A percentile compares a stretch with the other conserved stretches of the same genome.
Evolutionary conservation across 257 asterid species (phyloP).

Genomic region (Fraxinus anomala): DNA sequence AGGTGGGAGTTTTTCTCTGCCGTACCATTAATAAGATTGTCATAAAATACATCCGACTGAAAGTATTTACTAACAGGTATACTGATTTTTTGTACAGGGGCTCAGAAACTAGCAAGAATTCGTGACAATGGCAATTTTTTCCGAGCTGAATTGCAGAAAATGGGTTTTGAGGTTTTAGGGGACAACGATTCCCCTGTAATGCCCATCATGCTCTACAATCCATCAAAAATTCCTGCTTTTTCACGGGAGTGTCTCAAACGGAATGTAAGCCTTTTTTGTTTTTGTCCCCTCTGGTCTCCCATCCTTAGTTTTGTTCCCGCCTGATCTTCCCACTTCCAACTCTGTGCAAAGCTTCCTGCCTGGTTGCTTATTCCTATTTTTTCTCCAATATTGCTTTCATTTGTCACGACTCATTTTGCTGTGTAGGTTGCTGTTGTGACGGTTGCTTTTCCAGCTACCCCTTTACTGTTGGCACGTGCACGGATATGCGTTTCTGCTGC

Average conservation of each 20-base stretch:
- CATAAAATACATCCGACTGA: too few relatives aligned
- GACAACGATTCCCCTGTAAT: slow-evolving; percentile 96
- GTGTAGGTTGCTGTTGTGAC: slow-evolving; percentile 91
- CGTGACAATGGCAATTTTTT: slow-evolving; percentile 91
- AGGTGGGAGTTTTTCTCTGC: slow-evolving; percentile 47
- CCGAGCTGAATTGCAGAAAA: slow-evolving; percentile 87
- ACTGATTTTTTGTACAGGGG: slow-evolving; percentile 47
- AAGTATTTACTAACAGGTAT: slow-evolving; percentile 6
- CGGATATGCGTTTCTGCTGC: slow-evolving; percentile 96
- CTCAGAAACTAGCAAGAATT: slow-evolving; percentile 82
- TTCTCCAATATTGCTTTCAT: background rate
- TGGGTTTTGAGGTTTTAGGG: slow-evolving; percentile 97
- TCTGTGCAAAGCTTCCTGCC: background rate
- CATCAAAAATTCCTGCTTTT: slow-evolving; percentile 65
- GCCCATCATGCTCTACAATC: slow-evolving; percentile 98
- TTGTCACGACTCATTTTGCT: slow-evolving; percentile 4
- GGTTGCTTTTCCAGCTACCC: slow-evolving; percentile 98
- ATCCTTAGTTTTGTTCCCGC: slow-evolving; percentile 5
- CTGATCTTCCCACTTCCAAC: slow-evolving; percentile 9
- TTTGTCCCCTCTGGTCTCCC: slow-evolving; percentile 6
- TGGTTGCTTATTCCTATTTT: slow-evolving; percentile 3
- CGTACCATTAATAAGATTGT: too few relatives aligned
- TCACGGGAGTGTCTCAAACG: slow-evolving; percentile 73
- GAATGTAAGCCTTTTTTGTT: slow-evolving; percentile 47
- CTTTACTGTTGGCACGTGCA: slow-evolving; percentile 92